Base-by-base conservation (phyloP, 257 asterid genomes). In the Ilex aquifolium region DNA sequence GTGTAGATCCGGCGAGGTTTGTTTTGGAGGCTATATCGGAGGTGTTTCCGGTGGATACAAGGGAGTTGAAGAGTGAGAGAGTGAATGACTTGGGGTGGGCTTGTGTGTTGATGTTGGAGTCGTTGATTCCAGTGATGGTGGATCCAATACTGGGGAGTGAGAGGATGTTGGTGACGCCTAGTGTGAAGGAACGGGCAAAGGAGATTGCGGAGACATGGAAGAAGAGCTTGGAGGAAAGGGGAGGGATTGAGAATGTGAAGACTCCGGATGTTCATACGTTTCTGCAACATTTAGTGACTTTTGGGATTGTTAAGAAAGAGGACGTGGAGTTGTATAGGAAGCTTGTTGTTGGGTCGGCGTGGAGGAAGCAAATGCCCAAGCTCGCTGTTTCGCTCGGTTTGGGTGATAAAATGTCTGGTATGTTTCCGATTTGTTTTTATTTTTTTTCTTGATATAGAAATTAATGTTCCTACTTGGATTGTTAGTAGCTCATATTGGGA, bases 281-380 rank as follows among this genome's bases (percentile, higher is more conserved):
- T 63, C 69, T 93, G 84, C 99, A 93, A 79, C 99, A 93, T 82
- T 75, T 93, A 90, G 97, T 90, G 55, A 93, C 99, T 51, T 93
- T 93, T 65, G 99, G 96, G 7, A 85, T 87, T 65, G 96, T 93
- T 31, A 87, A 90, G 86, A 65, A 72, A 57, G 86, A 76, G 66
- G 97, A 93, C 80, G 79, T 90, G 59, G 93, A 82, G 70, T 84
- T 93, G 87, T 93, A 93, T 57, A 84, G 95, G 79, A 83, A 93
- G 80, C 99, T 93, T 44, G 99, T 93, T 53, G 97, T 93, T 65
- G 97, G 91, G 49, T 90, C 96, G 32, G 99, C 99, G 56, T 90
- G 99, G 97, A 74, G 99, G 87, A 93, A 87, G 74, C 97, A 93
- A 88, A 93, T 93, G 96, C 97, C 99, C 1, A 93, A 87, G 76